Base-by-base conservation (phyloP, 1,139 yeast genomes). In the Suhomyces chickasaworum region DNA sequence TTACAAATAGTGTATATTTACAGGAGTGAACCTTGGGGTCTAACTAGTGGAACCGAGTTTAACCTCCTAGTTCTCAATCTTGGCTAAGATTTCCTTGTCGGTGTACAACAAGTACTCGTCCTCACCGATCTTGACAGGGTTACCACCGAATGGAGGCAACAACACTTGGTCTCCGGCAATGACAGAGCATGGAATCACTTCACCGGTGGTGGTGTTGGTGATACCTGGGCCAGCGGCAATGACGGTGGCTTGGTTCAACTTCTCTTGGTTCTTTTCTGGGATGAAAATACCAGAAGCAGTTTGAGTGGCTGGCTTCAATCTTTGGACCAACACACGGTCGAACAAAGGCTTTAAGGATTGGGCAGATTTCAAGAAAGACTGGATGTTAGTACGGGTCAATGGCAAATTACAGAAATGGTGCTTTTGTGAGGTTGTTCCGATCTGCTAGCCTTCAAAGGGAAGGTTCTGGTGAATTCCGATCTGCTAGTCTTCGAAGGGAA, bases 181-280 rank as follows among this genome's bases (percentile, higher is more conserved):
- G 49, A 93, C 96, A 54, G 84, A 75, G 52, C 90, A 83, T 47
- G 84, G 78, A 50, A 89, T 78, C 51, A 83, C 68, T 61, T 83
- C 75, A 52, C 97, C 97, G 41, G 75, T 69, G 49, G 68, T 61
- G 54, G 81, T 79, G 58, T 79, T 74, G 57, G 84, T 82, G 50
- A 81, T 73, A 58, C 97, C 97, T 45, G 96, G 93, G 53, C 95
- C 95, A 55, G 88, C 84, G 52, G 95, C 88, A 58, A 87, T 68
- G 48, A 87, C 95, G 45, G 83, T 83, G 47, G 86, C 95, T 64
- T 84, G 81, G 77, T 88, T 88, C 66, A 89, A 81, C 75, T 93
- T 93, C 71, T 89, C 95, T 61, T 86, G 95, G 77, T 91, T 90
- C 78, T 89, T 89, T 75, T 93, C 99, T 54, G 99, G 99, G 56